Conservation (phyloP, 129 eudicot genomes). For the Centrapalus pauciflorus region DNA sequence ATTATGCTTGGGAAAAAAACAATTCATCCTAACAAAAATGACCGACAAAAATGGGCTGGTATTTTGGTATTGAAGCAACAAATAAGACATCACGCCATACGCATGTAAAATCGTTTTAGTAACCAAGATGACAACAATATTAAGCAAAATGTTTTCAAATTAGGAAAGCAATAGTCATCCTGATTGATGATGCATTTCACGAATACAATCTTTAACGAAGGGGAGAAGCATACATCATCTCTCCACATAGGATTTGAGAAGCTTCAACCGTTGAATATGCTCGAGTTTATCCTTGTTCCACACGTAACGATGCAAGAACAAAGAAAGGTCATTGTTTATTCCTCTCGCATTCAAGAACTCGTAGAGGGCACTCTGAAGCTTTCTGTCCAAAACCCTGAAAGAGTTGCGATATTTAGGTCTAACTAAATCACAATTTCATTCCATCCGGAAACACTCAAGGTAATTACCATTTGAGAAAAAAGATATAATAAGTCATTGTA, state of each 20-base stretch:
- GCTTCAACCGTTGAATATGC: slow-evolving; percentile 43
- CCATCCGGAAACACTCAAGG: too few species aligned
- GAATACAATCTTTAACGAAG: not conserved
- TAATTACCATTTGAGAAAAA: too few species aligned
- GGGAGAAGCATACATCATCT: not conserved
- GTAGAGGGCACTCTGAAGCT: slow-evolving; percentile 41
- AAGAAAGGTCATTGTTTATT: slow-evolving; percentile 41
- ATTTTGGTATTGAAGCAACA: not conserved
- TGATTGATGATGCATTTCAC: not conserved
- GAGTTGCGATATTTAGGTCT: not conserved
- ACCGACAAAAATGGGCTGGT: not conserved
- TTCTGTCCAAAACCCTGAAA: slow-evolving; percentile 46
- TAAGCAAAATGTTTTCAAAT: not conserved
- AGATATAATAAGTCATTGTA: too few species aligned
- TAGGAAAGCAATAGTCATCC: not conserved
- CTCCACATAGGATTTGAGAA: slow-evolving; percentile 34
- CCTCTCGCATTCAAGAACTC: slow-evolving; percentile 61
- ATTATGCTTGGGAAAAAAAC: not conserved
- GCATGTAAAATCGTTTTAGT: not conserved
- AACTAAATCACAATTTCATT: not conserved
- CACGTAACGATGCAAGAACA: slow-evolving; percentile 62
- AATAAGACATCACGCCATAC: not conserved
- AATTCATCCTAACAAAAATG: not conserved
- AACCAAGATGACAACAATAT: not conserved
- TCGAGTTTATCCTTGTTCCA: slow-evolving; percentile 61